Evolutionary conservation across 179 eudicot genomes (phyloP).

Genomic region (Silene noctiflora): DNA sequence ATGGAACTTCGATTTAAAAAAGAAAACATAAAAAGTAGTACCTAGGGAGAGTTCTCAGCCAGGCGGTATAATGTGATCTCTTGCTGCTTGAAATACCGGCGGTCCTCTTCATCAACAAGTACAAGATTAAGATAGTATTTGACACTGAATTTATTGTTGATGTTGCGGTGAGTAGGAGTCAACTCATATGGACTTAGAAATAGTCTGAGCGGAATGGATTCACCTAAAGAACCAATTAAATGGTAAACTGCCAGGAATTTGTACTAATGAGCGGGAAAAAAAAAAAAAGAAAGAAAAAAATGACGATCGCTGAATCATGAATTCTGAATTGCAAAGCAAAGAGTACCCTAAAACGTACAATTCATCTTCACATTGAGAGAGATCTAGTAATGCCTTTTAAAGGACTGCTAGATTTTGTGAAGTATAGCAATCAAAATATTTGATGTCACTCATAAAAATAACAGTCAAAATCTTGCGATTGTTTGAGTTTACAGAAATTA

Average conservation of each 20-base stretch:
- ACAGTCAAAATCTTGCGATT: background rate
- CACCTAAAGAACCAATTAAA: slow-evolving; percentile 45
- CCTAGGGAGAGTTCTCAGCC: slow-evolving; percentile 35
- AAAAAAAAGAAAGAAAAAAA: background rate
- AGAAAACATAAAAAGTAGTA: background rate
- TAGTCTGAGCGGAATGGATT: slow-evolving; percentile 86
- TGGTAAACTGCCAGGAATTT: background rate
- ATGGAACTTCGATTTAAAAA: background rate
- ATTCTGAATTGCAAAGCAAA: background rate
- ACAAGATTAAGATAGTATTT: slow-evolving; percentile 90
- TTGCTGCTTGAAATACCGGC: slow-evolving; percentile 95
- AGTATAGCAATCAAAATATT: too few species aligned
- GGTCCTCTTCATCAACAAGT: slow-evolving; percentile 94
- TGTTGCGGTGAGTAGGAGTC: slow-evolving; percentile 88
- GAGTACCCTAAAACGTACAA: background rate
- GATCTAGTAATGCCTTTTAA: too few species aligned
- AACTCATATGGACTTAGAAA: slow-evolving; percentile 93
- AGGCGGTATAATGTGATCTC: slow-evolving; percentile 84
- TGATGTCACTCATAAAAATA: background rate
- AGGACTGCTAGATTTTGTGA: too few species aligned
- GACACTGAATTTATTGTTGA: slow-evolving; percentile 94
- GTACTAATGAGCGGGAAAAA: background rate
- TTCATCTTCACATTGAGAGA: background rate
- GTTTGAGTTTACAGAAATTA: too few species aligned
- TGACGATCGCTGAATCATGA: background rate